Evolutionary conservation across 177 flowering plant species (phyloP).

Genomic region (Vitis hybrid): DNA sequence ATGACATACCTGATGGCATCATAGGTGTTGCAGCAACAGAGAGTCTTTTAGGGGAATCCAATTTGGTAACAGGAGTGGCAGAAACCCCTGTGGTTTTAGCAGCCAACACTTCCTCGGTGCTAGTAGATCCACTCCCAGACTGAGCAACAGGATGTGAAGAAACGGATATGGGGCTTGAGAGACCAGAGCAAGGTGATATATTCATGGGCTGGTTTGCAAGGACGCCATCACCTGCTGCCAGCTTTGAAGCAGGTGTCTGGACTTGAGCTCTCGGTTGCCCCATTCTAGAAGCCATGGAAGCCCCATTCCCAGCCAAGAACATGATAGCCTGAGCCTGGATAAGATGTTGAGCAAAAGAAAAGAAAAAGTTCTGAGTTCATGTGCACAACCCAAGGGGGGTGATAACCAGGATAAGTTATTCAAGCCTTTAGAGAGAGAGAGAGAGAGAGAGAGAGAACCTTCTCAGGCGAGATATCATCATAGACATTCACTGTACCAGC

Average conservation of each 20-base stretch:
- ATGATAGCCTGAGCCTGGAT: constrained; percentile 76
- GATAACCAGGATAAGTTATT: background rate
- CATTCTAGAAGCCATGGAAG: constrained; percentile 23
- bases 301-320: constrained; percentile 62
- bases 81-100: constrained; percentile 30
- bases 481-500: constrained; percentile 76
- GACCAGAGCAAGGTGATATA: constrained; percentile 40
- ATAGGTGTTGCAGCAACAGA: constrained; percentile 35
- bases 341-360: background rate
- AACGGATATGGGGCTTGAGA: constrained; percentile 58
- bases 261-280: constrained; percentile 29
- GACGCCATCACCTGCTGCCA: constrained; percentile 28
- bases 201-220: constrained; percentile 32
- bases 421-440: background rate
- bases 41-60: constrained; percentile 33
- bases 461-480: constrained; percentile 71
- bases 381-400: background rate
- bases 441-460: constrained; percentile 45
- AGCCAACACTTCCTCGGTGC: constrained; percentile 40
- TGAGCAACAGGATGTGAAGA: constrained; percentile 49
- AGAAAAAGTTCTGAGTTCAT: background rate
- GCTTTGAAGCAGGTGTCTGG: constrained; percentile 33
- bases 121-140: constrained; percentile 49
- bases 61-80: constrained; percentile 35
- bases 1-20: constrained; percentile 52